A percentile compares a stretch with the other conserved stretches of the same genome.
These are phyloP conservation scores for Gossypium rotundifolium DNA, from an alignment of 345 rosid species.

Conservation along the genomic window DNA sequence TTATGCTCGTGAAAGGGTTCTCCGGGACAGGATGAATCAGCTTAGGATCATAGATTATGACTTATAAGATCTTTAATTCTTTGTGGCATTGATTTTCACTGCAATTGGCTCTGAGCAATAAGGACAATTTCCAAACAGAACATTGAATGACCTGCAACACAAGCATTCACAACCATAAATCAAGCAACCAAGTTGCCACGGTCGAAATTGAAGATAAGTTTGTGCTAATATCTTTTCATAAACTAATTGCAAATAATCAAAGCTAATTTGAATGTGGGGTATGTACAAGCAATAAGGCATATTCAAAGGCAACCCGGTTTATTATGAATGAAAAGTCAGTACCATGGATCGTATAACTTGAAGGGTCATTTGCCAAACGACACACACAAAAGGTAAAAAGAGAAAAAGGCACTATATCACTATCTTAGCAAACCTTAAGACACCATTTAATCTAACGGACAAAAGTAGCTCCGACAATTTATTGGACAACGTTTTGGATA, in stretches of 20 bases:
- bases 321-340: background rate
- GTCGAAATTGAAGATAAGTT: background rate
- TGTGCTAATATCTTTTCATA: background rate
- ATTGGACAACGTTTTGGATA: background rate
- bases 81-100: constrained; percentile 40
- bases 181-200: constrained; percentile 6
- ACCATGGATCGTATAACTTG: background rate
- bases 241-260: background rate
- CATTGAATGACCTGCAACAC: constrained; percentile 62
- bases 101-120: constrained; percentile 74
- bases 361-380: background rate
- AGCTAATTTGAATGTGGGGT: background rate
- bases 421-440: background rate
- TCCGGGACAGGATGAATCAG: background rate
- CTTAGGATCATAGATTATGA: background rate
- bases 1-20: background rate
- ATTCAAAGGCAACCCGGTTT: background rate
- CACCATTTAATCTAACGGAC: background rate
- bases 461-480: background rate
- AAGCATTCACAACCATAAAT: constrained; percentile 5
- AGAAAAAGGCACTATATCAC: background rate
- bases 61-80: constrained; percentile 10
- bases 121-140: constrained; percentile 72
- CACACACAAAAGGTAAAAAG: background rate
- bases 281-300: background rate